These are phyloP conservation scores for Aspergillus bridgeri DNA, from an alignment of 495 filamentous ascomycete species.

Conservation along the genomic window DNA sequence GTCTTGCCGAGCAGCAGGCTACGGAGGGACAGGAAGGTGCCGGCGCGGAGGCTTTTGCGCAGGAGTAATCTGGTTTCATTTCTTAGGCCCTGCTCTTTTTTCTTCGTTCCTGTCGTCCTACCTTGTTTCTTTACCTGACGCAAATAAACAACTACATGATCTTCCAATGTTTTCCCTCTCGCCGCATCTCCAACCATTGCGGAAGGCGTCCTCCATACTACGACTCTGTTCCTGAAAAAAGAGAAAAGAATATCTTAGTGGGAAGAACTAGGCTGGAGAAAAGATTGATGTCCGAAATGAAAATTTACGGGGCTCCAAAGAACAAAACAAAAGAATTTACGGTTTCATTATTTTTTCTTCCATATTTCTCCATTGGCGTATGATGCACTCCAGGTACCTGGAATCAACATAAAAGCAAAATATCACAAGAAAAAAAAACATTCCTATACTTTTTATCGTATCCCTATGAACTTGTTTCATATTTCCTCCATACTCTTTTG, in stretches of 20 bases:
- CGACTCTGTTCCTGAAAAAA: conserved; percentile 5
- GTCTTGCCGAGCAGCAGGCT: conserved; percentile 59
- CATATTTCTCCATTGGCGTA: neutral
- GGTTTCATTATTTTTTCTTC: neutral
- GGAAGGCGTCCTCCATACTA: conserved; percentile 2
- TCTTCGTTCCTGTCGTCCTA: conserved; percentile 36
- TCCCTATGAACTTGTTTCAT: neutral
- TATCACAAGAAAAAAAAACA: neutral
- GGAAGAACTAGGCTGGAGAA: conserved; percentile 12
- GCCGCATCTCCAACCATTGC: neutral
- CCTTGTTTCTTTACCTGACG: conserved; percentile 40
- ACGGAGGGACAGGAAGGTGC: conserved; percentile 44
- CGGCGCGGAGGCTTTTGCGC: conserved; percentile 38
- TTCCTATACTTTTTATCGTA: neutral
- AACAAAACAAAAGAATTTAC: conserved; percentile 1
- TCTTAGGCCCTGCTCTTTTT: conserved; percentile 28
- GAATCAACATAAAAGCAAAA: neutral
- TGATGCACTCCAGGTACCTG: neutral
- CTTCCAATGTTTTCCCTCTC: conserved; percentile 24
- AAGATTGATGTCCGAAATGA: conserved; percentile 16
- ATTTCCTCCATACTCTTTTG: neutral
- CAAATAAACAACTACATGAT: conserved; percentile 42
- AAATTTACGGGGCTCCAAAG: conserved; percentile 4
- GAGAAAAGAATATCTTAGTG: neutral
- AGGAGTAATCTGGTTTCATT: conserved; percentile 43